Percentiles rank a stretch among this genome's conserved stretches.
phyloP scores from a whole-genome alignment of 108 stramenopile species.

The Poteriospumella lacustris region DNA sequence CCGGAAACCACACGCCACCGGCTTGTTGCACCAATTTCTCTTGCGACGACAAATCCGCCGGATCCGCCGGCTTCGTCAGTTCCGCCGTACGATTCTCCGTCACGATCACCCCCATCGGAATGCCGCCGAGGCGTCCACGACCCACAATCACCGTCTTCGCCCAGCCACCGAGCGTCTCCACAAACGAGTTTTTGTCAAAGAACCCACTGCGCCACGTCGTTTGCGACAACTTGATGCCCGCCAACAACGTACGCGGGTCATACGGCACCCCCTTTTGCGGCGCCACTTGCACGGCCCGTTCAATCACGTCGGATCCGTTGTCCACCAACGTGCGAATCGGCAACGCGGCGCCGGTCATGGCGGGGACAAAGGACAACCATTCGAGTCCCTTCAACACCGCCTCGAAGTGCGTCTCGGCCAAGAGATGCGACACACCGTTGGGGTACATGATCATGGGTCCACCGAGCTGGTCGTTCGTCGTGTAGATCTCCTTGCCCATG shows the following conservation, averaged over 20 bases:
- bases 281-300: constrained; percentile 39
- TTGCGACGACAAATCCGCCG: constrained; percentile 85
- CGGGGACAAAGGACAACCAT: constrained; percentile 94
- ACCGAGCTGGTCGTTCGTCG: constrained; percentile 97
- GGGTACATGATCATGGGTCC: constrained; percentile 93
- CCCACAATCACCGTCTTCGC: constrained; percentile 95
- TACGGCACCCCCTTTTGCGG: constrained; percentile 71
- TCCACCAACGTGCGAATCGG: constrained; percentile 80
- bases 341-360: constrained; percentile 63
- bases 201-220: constrained; percentile 77
- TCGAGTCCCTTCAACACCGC: constrained; percentile 73
- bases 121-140: constrained; percentile 91
- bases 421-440: constrained; percentile 91
- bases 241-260: constrained; percentile 80
- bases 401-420: constrained; percentile 80
- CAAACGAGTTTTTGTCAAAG: constrained; percentile 89
- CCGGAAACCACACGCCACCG: constrained; percentile 97
- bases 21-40: constrained; percentile 63
- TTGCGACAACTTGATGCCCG: background rate
- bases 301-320: constrained; percentile 47
- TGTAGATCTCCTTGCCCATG: constrained; percentile 96
- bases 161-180: constrained; percentile 92
- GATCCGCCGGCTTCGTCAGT: constrained; percentile 90
- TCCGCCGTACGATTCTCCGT: constrained; percentile 92
- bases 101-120: constrained; percentile 92